These are phyloP conservation scores for Hericium coralloides DNA, from an alignment of 768 basidiomycete species.

Conservation along the genomic window DNA sequence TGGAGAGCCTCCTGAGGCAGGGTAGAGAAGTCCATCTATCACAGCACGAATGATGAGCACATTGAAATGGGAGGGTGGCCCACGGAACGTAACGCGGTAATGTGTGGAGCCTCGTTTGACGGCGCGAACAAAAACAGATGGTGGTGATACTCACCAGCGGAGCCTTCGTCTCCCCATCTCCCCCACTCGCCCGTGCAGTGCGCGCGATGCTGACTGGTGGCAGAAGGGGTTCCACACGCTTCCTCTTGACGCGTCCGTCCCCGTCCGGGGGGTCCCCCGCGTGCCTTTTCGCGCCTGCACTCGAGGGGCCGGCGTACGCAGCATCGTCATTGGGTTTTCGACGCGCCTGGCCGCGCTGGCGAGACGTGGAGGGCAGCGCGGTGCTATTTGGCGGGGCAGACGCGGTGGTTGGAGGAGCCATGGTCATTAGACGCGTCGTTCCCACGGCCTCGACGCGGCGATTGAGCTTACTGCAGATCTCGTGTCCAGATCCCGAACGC, in stretches of 20 bases:
- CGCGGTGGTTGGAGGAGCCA: constrained; percentile 5
- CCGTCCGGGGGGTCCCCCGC: constrained; percentile 62
- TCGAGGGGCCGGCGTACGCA: constrained; percentile 38
- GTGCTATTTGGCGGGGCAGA: constrained; percentile 1
- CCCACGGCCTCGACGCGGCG: background rate
- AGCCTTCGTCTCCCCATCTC: constrained; percentile 11
- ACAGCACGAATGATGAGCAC: background rate
- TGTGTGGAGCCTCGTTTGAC: no score
- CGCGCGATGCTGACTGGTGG: constrained; percentile 12
- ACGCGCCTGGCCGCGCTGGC: constrained; percentile 18
- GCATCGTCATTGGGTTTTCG: constrained; percentile 38
- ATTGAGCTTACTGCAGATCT: background rate
- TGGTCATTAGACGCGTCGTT: background rate
- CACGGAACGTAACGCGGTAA: no score
- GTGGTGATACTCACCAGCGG: constrained; percentile 4
- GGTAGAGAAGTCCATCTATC: constrained; percentile 67
- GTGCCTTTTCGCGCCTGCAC: constrained; percentile 39
- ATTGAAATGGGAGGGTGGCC: no score
- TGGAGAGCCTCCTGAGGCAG: constrained; percentile 58
- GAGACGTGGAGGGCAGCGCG: constrained; percentile 4
- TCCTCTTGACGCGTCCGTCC: constrained; percentile 69
- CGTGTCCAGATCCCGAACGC: background rate
- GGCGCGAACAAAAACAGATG: no score
- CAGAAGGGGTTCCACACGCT: constrained; percentile 44
- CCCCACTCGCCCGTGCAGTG: constrained; percentile 7